These are phyloP conservation scores for Ascodesmis nigricans DNA, from an alignment of 495 filamentous ascomycete genomes.

Conservation along the genomic window DNA sequence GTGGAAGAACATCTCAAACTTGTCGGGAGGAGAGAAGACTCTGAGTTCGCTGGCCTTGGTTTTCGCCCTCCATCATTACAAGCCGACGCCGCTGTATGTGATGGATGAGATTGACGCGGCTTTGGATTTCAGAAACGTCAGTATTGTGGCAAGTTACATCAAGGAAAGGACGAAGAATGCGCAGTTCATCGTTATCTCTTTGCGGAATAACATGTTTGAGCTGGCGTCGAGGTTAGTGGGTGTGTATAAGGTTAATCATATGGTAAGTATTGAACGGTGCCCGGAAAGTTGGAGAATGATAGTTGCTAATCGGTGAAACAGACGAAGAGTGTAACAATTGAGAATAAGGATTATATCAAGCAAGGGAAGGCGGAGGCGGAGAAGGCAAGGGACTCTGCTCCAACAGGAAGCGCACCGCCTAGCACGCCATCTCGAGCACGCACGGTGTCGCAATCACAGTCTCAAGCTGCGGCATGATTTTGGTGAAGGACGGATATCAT, in stretches of 20 bases:
- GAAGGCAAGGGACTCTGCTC: too few relatives aligned
- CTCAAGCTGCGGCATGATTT: too few relatives aligned
- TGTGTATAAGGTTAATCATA: conserved; percentile 98
- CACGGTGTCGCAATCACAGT: too few relatives aligned
- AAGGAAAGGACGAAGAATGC: conserved; percentile 98
- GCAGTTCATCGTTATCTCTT: conserved; percentile 94
- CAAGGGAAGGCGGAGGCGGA: too few relatives aligned
- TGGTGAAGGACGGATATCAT: too few relatives aligned
- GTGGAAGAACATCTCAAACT: conserved; percentile 96
- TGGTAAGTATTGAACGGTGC: conserved; percentile 30
- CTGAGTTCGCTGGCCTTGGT: conserved; percentile 81
- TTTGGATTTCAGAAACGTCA: conserved; percentile 93
- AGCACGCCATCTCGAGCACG: too few relatives aligned
- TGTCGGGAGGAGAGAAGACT: conserved; percentile 93
- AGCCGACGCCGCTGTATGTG: conserved; percentile 90
- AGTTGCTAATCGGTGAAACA: conserved; percentile 8
- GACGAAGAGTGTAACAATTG: conserved; percentile 90
- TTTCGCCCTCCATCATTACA: conserved; percentile 94
- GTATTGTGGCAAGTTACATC: conserved; percentile 95
- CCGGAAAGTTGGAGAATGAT: not conserved
- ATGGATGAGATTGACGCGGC: conserved; percentile 99
- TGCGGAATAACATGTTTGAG: conserved; percentile 99
- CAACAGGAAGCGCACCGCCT: too few relatives aligned
- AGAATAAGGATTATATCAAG: conserved; percentile 72
- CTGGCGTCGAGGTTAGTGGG: conserved; percentile 79